Evolutionary conservation across 2,329 filamentous ascomycete genomes (phyloP), one percentile per base, ranked within the genome.

Genomic region (Stachybotrys elegans): DNA sequence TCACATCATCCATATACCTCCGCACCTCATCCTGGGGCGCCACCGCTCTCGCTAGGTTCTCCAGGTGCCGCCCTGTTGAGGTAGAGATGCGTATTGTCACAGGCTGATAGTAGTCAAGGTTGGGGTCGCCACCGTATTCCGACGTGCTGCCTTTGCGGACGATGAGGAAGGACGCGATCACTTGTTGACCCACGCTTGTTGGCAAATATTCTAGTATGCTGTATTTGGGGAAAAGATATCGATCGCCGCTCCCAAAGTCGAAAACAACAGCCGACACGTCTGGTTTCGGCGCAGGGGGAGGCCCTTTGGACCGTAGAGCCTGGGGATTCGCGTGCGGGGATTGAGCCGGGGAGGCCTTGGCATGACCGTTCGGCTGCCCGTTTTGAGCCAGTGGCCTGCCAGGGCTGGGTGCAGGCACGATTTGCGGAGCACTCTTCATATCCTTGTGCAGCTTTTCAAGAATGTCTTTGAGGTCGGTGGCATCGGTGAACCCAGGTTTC

Each of bases 201-300:
- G 65, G 61, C 2, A 83, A 68, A 56, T 80, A 83, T 58, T 93
- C 86, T 40, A 92, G 62, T 25, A 92, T 84, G 61, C 83, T 86
- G 58, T 86, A 84, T 52, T 83, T 86, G 3, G 88, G 88, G 50
- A 93, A 91, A 39, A 88, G 67, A 58, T 87, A 91, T 21, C 86
- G 78, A 60, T 92, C 87, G 37, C 85, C 86, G 3, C 71, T 80
- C 25, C 82, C 82, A 59, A 88, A 88, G 52, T 88, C 83, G 48
- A 89, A 78, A 1, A 84, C 78, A 13, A 86, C 70, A n/a, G 81
- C 81, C 2, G 80, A 75, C 35, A 84, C 75, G 44, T 84, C 83
- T 21, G 76, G 76, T 52, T 78, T 81, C 2, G 71, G 62, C 7
- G 61, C 57, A 16, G 73, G 73, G 2, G 75, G 70, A 2, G 78